A percentile compares a stretch with the other conserved stretches of the same genome.
Evolutionary conservation across 805 yeast genomes (phyloP).

Genomic region (Priceomyces medius): DNA sequence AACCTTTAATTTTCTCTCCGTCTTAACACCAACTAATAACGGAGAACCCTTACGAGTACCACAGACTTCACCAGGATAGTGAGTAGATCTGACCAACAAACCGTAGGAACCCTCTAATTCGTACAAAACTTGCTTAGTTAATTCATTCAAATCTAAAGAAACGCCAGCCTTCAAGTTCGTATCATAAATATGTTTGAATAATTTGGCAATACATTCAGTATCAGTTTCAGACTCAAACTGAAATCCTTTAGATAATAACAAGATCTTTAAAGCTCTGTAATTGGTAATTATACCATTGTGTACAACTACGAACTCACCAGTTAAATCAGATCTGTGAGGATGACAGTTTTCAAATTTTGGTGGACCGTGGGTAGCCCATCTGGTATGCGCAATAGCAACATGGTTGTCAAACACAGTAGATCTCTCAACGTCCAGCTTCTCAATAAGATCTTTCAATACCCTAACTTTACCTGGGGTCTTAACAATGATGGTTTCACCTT

Average conservation of each 20-base stretch:
- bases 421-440: constrained; percentile 50
- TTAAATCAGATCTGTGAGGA: constrained; percentile 88
- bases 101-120: constrained; percentile 99
- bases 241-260: constrained; percentile 76
- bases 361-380: constrained; percentile 99
- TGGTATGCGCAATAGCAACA: constrained; percentile 96
- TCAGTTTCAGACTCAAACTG: constrained; percentile 90
- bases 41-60: constrained; percentile 99
- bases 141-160: constrained; percentile 82
- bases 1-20: constrained; percentile 91
- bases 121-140: constrained; percentile 86
- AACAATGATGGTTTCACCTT: constrained; percentile 67
- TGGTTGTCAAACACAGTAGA: constrained; percentile 73
- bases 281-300: constrained; percentile 99
- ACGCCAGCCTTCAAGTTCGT: constrained; percentile 68
- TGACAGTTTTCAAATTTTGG: constrained; percentile 87
- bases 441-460: constrained; percentile 68
- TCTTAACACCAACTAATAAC: constrained; percentile 92
- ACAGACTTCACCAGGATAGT: constrained; percentile 92
- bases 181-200: constrained; percentile 88
- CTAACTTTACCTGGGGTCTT: constrained; percentile 92
- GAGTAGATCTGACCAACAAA: constrained; percentile 83
- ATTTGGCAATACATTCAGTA: constrained; percentile 95
- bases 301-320: constrained; percentile 84
- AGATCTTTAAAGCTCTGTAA: constrained; percentile 84